Evolutionary conservation across 768 basidiomycete genomes (phyloP).

Genomic region (Leccinellum luteum): DNA sequence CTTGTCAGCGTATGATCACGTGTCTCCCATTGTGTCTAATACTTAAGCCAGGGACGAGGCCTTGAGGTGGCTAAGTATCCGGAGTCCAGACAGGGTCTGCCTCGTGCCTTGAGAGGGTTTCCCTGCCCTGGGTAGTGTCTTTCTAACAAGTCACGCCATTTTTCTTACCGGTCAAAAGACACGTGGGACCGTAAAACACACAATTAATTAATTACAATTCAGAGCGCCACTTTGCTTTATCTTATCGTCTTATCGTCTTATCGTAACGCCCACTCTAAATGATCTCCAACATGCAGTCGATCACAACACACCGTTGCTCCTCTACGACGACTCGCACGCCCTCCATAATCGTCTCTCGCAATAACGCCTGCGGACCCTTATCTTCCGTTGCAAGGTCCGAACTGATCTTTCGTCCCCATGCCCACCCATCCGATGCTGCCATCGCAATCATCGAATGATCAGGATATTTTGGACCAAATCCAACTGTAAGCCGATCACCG

Average conservation of each 20-base stretch:
- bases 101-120: not conserved
- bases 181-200: no score
- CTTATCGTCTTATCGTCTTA: no score
- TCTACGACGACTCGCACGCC: constrained; percentile 55
- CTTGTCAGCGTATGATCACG: not conserved
- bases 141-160: not conserved
- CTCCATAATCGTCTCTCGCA: constrained; percentile 40
- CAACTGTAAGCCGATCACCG: constrained; percentile 53
- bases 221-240: no score
- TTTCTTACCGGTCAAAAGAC: no score
- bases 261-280: constrained; percentile 28
- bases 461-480: constrained; percentile 61
- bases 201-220: no score
- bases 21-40: not conserved
- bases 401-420: constrained; percentile 45
- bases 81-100: not conserved
- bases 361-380: constrained; percentile 21
- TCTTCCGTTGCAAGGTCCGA: constrained; percentile 21
- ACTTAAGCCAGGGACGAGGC: not conserved
- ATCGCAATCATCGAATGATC: constrained; percentile 63
- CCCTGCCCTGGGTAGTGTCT: no score
- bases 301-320: constrained; percentile 60
- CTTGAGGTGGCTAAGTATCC: not conserved
- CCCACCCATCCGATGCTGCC: constrained; percentile 70
- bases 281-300: constrained; percentile 56